Base-by-base conservation (phyloP, 495 filamentous ascomycete species). In the Tuber borchii region DNA sequence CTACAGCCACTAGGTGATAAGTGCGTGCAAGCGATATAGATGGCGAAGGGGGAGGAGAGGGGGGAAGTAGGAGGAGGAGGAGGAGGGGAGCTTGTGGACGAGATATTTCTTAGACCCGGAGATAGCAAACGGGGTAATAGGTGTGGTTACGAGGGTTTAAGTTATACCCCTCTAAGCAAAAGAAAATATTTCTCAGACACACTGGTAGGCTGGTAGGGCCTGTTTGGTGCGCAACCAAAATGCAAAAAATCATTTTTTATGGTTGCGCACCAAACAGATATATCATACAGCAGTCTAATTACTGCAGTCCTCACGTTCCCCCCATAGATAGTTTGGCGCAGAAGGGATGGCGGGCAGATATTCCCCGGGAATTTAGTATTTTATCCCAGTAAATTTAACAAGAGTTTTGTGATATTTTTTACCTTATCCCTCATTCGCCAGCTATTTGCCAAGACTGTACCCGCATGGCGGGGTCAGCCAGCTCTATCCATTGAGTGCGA, bases 401-500 rank as follows among this genome's bases (percentile, higher is more conserved):
- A 56, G 48, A 6, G 56, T 65, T 65, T 65, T 65, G 17, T 8
- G 45, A 51, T 77, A 42, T 69, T 34, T 34, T 51, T 5, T 40
- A n/a, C 16, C 42, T 40, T 37, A 9, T 22, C 70, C 65, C 61
- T 78, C 72, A 78, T 75, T 72, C 56, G 73, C 39, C 71, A 48
- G 45, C 44, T 6, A 39, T 8, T 26, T 61, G 72, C 75, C 76
- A 75, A 79, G 61, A 43, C 70, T 0, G n/a, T 12, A 61, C 9
- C 37, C 22, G 48, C 22, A 70, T 16, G 39, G 19, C 31, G 42
- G 70, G 56, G 56, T 65, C 56, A 65, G 56, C 56, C n/a, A 65
- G 31, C 31, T 17, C 26, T 17, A 31, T 34, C 12, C 56, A 8
- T 16, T 61, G 42, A 43, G 42, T 31, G 26, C 56, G 56, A 61